A percentile compares a stretch with the other conserved stretches of the same genome.
phyloP scores from a whole-genome alignment of 805 yeast species.

The Sugiyamaella lignohabitans region DNA sequence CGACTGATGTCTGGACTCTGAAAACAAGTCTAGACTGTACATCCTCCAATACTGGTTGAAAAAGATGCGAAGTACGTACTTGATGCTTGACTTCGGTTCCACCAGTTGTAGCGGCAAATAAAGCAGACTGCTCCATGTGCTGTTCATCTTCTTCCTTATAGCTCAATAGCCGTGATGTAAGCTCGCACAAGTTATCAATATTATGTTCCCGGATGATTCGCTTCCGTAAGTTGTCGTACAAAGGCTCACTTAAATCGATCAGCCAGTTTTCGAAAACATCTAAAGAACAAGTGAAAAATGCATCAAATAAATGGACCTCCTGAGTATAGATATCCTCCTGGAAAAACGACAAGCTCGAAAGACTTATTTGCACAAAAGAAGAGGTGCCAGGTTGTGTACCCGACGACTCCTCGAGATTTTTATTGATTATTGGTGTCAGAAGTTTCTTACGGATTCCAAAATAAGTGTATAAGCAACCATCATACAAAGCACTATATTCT shows the following conservation, averaged over 20 bases:
- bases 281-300: constrained; percentile 33
- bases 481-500: constrained; percentile 60
- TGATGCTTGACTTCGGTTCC: constrained; percentile 39
- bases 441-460: constrained; percentile 51
- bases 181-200: constrained; percentile 64
- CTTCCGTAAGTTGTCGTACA: constrained; percentile 64
- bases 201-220: constrained; percentile 63
- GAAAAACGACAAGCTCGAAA: constrained; percentile 54
- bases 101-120: background rate
- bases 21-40: constrained; percentile 76
- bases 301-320: constrained; percentile 54
- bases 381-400: no score
- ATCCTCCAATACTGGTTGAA: constrained; percentile 67
- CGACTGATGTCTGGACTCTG: constrained; percentile 67
- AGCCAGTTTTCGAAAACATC: constrained; percentile 50
- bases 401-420: constrained; percentile 32
- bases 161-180: constrained; percentile 55
- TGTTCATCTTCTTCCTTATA: constrained; percentile 19
- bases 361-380: constrained; percentile 53
- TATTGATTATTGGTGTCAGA: constrained; percentile 38
- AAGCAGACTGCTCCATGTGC: constrained; percentile 10
- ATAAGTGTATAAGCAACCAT: constrained; percentile 61
- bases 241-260: constrained; percentile 61
- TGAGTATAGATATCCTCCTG: constrained; percentile 47
- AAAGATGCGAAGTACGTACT: constrained; percentile 34